Base-by-base conservation (phyloP, 345 rosid genomes). In the Salix koriyanagi region DNA sequence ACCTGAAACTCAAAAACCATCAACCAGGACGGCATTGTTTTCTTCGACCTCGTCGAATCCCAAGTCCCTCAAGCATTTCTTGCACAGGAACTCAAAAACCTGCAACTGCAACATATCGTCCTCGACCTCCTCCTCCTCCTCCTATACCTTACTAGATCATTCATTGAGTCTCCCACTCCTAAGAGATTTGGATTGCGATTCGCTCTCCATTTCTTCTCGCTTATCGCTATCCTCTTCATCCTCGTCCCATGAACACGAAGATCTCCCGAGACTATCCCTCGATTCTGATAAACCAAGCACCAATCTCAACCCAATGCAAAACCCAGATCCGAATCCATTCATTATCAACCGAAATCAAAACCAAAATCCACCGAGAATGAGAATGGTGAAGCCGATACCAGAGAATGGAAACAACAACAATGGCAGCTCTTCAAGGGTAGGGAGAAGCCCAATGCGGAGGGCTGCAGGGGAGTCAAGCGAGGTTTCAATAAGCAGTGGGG, bases 181-280 rank as follows among this genome's bases (percentile, higher is more conserved):
- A 25, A 91, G 88, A 65, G 97, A 90, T 42, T 85, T 88, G 0
- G 96, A 92, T 56, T 81, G 79, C 34, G 94, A 93, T 36, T 89
- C 96, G 23, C 76, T 93, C 67, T 88, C 97, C 2, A 64, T 90
- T n/a, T 84, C 99, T 4, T 95, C 98, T 0, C 88, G 99, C 39
- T 78, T 89, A 56, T 95, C 99, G 2, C 92, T 95, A 9, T 93
- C 99, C 0, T 91, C 98, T 1, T 91, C 98, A 1, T 95, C 99
- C 68, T 94, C 98, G 2, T 87, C 92, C 60, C 96, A 89, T 81
- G 98, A 96, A 50, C 96, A 89, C 71, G 99, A 93, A 42, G 97
- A 92, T 70, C 87, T 90, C 70, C 93, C 92, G 0, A 81, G 99
- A 52, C 86, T 90, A 12, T 95, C 99, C 3, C 85, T 96, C 6